Base-by-base conservation (phyloP, 73 alveolate genomes). In the Breviolum minutum region DNA sequence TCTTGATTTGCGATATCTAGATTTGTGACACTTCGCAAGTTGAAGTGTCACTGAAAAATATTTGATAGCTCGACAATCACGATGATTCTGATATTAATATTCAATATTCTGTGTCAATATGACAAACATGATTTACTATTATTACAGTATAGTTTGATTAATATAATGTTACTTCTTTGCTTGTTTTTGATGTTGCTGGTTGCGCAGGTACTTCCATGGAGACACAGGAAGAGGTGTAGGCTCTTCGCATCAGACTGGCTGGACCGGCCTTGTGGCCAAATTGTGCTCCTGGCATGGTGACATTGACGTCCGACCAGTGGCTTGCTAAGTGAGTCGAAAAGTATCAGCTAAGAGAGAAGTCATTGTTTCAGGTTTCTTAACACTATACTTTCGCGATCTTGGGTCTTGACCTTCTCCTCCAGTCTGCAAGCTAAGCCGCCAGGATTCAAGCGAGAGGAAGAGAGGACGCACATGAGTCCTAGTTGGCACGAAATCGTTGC, bases 231-330 rank as follows among this genome's bases (percentile, higher is more conserved):
- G 98, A 32, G 98, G 98, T 68, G 98, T 93, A 24, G 98, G 98
- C 40, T 74, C 98, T 32, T 93, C 98, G 62, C 98, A 93, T 48
- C 98, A 93, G 24, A 93, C 98, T 4, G 98, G 98, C 16, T 93
- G 98, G 98, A 93, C 98, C 0, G 98, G 98, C 24, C 91, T 93
- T n/a, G 87, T 93, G 48, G 98, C 98, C 83, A 93, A 93, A 68
- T 64, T 93, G 96, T 79, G 19, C 17, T 61, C 71, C 96, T 48
- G 87, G 87, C 96, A 48, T 76, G 84, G 70, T 29, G 7, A 20
- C 79, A 26, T 6, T 62, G 61, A 6, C 77, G 17, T 17, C n/a
- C 24, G 24, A 68, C 77, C 17, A 68, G 77, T 68, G 77, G n/a
- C 17, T 68, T 68, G 24, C n/a, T 6, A 68, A 14, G 17, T 17